These are phyloP conservation scores for Lipomyces chichibuensis DNA, from an alignment of 805 yeast genomes.

Conservation along the genomic window DNA sequence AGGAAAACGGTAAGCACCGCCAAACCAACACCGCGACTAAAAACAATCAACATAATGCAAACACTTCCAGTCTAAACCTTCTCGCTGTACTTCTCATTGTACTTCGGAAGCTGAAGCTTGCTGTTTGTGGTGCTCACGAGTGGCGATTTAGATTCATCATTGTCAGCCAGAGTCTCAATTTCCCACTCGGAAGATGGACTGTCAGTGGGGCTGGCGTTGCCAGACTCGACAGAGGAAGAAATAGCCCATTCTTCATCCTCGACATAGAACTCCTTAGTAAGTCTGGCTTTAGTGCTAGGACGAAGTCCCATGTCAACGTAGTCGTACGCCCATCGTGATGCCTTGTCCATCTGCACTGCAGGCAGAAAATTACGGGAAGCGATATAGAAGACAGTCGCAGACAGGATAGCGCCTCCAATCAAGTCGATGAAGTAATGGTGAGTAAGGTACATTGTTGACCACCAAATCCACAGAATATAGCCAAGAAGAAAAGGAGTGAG, in stretches of 20 bases:
- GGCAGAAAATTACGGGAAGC: constrained; percentile 72
- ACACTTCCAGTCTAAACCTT: constrained; percentile 3
- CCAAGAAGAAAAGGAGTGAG: constrained; percentile 64
- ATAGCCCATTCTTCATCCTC: constrained; percentile 32
- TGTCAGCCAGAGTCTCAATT: constrained; percentile 32
- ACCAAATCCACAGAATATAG: constrained; percentile 93
- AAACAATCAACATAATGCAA: background rate
- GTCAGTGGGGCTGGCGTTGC: constrained; percentile 9
- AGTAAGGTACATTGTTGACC: constrained; percentile 96
- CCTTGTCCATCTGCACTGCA: constrained; percentile 45
- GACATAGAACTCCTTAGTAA: constrained; percentile 27
- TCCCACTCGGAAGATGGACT: constrained; percentile 27
- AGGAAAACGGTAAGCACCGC: background rate
- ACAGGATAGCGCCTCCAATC: constrained; percentile 83
- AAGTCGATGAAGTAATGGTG: constrained; percentile 95
- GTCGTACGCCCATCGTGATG: constrained; percentile 50
- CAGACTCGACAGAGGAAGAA: constrained; percentile 12
- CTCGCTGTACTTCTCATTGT: constrained; percentile 5
- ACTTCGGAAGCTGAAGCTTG: constrained; percentile 6
- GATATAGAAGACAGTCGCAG: constrained; percentile 68
- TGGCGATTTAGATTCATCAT: constrained; percentile 24
- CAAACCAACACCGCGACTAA: background rate
- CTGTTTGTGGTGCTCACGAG: constrained; percentile 9
- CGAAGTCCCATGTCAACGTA: constrained; percentile 39
- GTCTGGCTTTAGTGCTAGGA: constrained; percentile 28